Percentiles rank a stretch among this genome's conserved stretches.
phyloP scores from a whole-genome alignment of 2,329 filamentous ascomycete genomes.

The Allantophomopsis cytisporea region DNA sequence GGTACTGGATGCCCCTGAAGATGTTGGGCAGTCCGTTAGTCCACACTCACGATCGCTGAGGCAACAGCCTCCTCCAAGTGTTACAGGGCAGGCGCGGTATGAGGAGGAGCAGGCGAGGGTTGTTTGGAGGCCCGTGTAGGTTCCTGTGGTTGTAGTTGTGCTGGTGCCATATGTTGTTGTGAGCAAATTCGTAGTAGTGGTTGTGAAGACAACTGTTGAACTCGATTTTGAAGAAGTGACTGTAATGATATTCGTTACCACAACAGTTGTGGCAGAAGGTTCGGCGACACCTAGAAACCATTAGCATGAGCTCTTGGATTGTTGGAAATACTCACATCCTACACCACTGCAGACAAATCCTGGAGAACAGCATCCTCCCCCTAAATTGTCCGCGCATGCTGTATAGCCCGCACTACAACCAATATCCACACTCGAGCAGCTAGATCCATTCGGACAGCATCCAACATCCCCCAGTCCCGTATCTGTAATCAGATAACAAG shows the following conservation, averaged over 20 bases:
- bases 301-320: too few species aligned
- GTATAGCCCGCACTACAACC: conserved; percentile 48
- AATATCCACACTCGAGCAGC: conserved; percentile 49
- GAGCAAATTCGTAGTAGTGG: conserved; percentile 1
- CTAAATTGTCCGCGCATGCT: conserved; percentile 48
- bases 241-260: conserved; percentile 2
- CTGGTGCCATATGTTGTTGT: conserved; percentile 1
- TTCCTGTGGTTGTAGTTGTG: conserved; percentile 5
- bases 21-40: conserved; percentile 16
- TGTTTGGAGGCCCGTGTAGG: conserved; percentile 5
- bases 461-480: conserved; percentile 54
- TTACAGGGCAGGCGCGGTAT: conserved; percentile 12
- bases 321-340: conserved; percentile 42
- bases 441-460: conserved; percentile 55
- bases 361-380: conserved; percentile 64
- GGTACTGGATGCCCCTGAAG: conserved; percentile 7
- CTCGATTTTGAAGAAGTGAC: background rate
- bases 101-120: conserved; percentile 7
- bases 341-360: conserved; percentile 56
- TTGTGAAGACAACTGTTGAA: conserved; percentile 1
- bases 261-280: background rate
- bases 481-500: conserved; percentile 51
- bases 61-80: conserved; percentile 17
- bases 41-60: conserved; percentile 15
- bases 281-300: too few species aligned